These are phyloP conservation scores for Tricholoma bakamatsutake DNA, from an alignment of 768 basidiomycete species.

Conservation along the genomic window DNA sequence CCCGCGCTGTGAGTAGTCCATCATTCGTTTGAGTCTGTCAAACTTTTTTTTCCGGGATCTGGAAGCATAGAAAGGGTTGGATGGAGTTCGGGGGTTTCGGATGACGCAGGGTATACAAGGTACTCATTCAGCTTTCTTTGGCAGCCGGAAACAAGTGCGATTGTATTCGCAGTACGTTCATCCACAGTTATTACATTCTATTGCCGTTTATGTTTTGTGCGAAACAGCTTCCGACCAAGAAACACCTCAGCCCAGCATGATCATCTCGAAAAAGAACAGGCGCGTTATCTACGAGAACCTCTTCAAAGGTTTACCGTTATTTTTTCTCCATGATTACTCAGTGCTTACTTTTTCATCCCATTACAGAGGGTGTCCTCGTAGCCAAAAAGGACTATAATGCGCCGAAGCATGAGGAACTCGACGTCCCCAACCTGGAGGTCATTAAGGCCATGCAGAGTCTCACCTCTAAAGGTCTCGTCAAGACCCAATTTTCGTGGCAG, in stretches of 20 bases:
- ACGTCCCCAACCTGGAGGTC: conserved; percentile 64
- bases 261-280: conserved; percentile 94
- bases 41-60: conserved; percentile 20
- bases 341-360: background rate
- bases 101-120: conserved; percentile 29
- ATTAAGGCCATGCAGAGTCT: conserved; percentile 69
- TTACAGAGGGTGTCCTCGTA: conserved; percentile 87
- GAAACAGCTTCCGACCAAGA: conserved; percentile 27
- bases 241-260: conserved; percentile 61
- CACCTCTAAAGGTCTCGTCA: conserved; percentile 79
- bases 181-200: background rate
- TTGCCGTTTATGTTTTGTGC: background rate
- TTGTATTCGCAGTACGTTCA: conserved; percentile 32
- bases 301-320: conserved; percentile 81
- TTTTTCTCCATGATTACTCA: background rate
- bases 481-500: conserved; percentile 99
- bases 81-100: conserved; percentile 28
- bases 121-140: conserved; percentile 12
- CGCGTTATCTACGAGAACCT: conserved; percentile 98
- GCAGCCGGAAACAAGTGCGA: conserved; percentile 37
- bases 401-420: conserved; percentile 90
- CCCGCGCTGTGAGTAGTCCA: conserved; percentile 31
- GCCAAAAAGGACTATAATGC: conserved; percentile 99
- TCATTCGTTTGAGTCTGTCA: conserved; percentile 13
- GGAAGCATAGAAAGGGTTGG: conserved; percentile 29